Evolutionary conservation across 352 stramenopile genomes (phyloP).

Genomic region (Pythium folliculosum): DNA sequence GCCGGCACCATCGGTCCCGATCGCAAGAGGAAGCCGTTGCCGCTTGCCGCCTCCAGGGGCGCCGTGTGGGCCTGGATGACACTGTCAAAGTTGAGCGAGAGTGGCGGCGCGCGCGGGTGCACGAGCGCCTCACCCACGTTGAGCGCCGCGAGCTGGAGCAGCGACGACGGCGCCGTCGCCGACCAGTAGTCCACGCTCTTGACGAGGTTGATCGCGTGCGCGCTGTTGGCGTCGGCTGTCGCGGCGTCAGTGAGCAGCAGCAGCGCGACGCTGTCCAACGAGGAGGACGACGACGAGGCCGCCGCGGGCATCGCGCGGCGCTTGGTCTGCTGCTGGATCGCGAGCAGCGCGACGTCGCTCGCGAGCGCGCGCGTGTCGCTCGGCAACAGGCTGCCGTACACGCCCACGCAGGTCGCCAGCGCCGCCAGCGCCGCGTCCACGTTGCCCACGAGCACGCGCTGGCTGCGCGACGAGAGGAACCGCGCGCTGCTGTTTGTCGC

Average conservation of each 20-base stretch:
- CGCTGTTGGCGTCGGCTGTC: slow-evolving; percentile 53
- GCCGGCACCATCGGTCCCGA: slow-evolving; percentile 7
- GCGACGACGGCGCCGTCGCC: slow-evolving; percentile 32
- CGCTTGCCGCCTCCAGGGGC: neutral
- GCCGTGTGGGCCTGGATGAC: slow-evolving; percentile 23
- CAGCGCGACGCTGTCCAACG: slow-evolving; percentile 47
- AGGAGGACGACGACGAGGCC: neutral
- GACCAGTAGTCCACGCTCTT: slow-evolving; percentile 60
- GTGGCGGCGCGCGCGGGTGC: slow-evolving; percentile 70
- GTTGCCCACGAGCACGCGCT: slow-evolving; percentile 41
- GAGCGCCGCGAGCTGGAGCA: slow-evolving; percentile 55
- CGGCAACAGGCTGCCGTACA: slow-evolving; percentile 66
- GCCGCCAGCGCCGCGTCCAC: slow-evolving; percentile 52
- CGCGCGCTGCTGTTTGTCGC: slow-evolving; percentile 27
- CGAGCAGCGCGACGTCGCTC: slow-evolving; percentile 49
- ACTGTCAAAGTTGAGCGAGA: slow-evolving; percentile 55
- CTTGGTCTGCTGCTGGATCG: slow-evolving; percentile 38
- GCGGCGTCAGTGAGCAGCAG: slow-evolving; percentile 55
- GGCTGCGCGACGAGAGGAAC: slow-evolving; percentile 64
- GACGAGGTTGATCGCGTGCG: slow-evolving; percentile 59
- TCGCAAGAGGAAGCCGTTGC: slow-evolving; percentile 14
- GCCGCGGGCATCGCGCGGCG: slow-evolving; percentile 16
- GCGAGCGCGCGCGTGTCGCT: slow-evolving; percentile 40
- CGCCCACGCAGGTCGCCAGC: slow-evolving; percentile 55
- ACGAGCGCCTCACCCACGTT: slow-evolving; percentile 70